These are phyloP conservation scores for Cordyceps farinosa DNA, from an alignment of 2,329 filamentous ascomycete species.

Conservation along the genomic window DNA sequence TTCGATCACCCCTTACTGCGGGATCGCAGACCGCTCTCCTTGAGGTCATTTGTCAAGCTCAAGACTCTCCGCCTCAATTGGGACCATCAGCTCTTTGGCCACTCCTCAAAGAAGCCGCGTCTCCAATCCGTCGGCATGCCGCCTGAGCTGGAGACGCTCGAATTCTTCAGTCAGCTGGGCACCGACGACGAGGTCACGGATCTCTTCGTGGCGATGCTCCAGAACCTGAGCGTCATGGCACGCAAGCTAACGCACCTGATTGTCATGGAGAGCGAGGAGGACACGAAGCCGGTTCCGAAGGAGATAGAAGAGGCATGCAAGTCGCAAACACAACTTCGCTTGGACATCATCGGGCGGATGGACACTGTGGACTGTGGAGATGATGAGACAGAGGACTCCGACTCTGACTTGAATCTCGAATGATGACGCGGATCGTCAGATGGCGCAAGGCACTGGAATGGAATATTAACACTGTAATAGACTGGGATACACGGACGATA, in stretches of 20 bases:
- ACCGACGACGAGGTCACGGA: conserved; percentile 47
- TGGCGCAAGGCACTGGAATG: too few species aligned
- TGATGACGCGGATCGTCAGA: not conserved
- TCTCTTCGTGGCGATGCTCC: conserved; percentile 39
- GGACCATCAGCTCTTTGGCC: conserved; percentile 48
- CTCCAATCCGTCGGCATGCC: conserved; percentile 46
- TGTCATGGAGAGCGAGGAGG: conserved; percentile 32
- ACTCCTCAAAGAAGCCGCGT: conserved; percentile 41
- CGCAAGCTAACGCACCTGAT: conserved; percentile 37
- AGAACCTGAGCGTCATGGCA: conserved; percentile 36
- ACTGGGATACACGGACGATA: not conserved
- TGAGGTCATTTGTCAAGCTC: conserved; percentile 42
- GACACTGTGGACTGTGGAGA: conserved; percentile 19
- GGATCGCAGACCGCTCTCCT: conserved; percentile 38
- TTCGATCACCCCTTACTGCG: conserved; percentile 42
- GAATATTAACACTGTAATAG: not conserved
- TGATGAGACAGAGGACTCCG: not conserved
- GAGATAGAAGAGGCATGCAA: conserved; percentile 36
- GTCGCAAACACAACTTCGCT: conserved; percentile 27
- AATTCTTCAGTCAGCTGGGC: conserved; percentile 44
- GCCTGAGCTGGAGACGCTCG: conserved; percentile 42
- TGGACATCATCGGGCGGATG: conserved; percentile 33
- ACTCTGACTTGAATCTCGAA: not conserved
- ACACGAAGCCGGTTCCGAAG: conserved; percentile 28
- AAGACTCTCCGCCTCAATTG: conserved; percentile 41